A percentile compares a stretch with the other conserved stretches of the same genome.
These are phyloP conservation scores for Haplographium delicatum DNA, from an alignment of 495 filamentous ascomycete genomes.

Conservation along the genomic window DNA sequence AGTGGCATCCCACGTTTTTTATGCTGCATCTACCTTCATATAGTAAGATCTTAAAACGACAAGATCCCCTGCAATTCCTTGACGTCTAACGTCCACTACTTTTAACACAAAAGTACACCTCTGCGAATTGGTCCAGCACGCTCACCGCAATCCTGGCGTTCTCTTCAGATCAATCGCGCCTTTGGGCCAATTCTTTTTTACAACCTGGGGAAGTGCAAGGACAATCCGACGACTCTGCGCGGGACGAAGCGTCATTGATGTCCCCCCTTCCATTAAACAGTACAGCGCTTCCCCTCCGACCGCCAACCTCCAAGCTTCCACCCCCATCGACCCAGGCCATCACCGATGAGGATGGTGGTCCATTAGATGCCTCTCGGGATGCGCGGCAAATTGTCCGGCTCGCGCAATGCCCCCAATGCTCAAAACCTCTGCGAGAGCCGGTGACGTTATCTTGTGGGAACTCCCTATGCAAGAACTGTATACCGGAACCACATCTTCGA, in stretches of 20 bases:
- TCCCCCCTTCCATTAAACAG: constrained; percentile 15
- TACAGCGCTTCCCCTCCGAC: constrained; percentile 2
- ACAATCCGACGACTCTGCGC: constrained; percentile 16
- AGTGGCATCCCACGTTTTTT: constrained; percentile 4
- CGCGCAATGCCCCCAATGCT: constrained; percentile 72
- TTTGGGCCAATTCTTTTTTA: background rate
- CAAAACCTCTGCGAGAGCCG: constrained; percentile 59
- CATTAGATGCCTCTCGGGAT: constrained; percentile 40
- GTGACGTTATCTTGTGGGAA: constrained; percentile 80
- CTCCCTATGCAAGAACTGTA: constrained; percentile 67
- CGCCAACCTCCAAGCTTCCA: constrained; percentile 3
- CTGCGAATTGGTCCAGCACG: background rate
- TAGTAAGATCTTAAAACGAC: background rate
- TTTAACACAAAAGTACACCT: background rate
- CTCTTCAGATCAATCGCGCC: constrained; percentile 1
- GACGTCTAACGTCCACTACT: background rate
- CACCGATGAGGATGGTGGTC: constrained; percentile 16
- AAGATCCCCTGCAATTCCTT: background rate
- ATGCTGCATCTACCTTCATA: background rate
- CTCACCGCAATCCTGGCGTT: background rate
- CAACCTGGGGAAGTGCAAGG: background rate
- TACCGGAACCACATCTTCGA: constrained; percentile 58
- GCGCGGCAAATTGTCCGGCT: constrained; percentile 59
- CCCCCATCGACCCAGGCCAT: constrained; percentile 13
- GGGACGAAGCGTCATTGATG: constrained; percentile 21